Conservation (phyloP, 768 basidiomycete species). For the Tremella mesenterica region DNA sequence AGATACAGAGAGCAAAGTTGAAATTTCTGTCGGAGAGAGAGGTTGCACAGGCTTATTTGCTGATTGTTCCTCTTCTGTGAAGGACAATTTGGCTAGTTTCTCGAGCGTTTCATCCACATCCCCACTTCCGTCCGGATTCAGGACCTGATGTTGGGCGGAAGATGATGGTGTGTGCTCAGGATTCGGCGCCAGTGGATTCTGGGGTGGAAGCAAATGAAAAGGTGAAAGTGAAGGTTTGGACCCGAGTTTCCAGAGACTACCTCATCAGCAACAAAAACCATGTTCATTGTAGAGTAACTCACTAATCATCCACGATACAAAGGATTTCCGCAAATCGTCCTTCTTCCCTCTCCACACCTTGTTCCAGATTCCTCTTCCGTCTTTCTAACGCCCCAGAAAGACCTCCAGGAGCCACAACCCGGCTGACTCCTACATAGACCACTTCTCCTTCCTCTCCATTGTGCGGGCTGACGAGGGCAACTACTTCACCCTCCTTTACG, state of each 20-base stretch:
- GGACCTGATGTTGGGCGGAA: not conserved
- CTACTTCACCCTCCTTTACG: slow-evolving; percentile 27
- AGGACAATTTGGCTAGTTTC: too few relatives aligned
- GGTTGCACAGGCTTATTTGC: too few relatives aligned
- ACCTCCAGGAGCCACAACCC: slow-evolving; percentile 32
- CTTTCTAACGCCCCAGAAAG: slow-evolving; percentile 34
- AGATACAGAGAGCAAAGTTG: slow-evolving; percentile 26
- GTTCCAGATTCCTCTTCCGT: slow-evolving; percentile 16
- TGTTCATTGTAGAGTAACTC: slow-evolving; percentile 6
- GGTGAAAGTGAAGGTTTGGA: slow-evolving; percentile 19
- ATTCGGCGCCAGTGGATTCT: slow-evolving; percentile 12
- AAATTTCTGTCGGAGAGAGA: slow-evolving; percentile 24
- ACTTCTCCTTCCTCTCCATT: slow-evolving; percentile 12
- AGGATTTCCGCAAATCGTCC: slow-evolving; percentile 38
- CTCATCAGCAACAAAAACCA: not conserved
- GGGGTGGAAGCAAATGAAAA: slow-evolving; percentile 21
- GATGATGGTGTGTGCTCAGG: slow-evolving; percentile 5
- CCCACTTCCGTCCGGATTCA: not conserved
- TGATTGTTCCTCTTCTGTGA: too few relatives aligned
- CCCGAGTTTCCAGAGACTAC: slow-evolving; percentile 40
- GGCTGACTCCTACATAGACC: slow-evolving; percentile 32
- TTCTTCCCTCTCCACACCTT: slow-evolving; percentile 27
- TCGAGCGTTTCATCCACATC: not conserved
- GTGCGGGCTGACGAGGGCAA: slow-evolving; percentile 26
- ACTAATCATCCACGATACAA: slow-evolving; percentile 40